Evolutionary conservation across 2,329 filamentous ascomycete genomes (phyloP).

Genomic region (Dactylellina haptotyla): DNA sequence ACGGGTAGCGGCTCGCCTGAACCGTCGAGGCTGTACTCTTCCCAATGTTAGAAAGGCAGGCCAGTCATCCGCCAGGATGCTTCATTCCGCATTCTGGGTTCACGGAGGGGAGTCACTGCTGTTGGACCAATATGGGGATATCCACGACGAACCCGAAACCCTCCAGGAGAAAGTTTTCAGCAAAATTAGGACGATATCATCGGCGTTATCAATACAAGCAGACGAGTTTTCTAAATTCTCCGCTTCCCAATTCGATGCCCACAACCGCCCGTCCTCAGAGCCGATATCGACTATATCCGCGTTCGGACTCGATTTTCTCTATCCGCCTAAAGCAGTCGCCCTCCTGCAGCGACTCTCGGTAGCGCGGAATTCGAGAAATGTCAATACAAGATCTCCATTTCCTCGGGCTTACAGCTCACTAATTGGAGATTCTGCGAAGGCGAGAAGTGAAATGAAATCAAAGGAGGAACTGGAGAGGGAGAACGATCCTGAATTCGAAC

Average conservation of each 20-base stretch:
- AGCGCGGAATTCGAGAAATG: slow-evolving; percentile 8
- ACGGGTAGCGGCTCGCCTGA: slow-evolving; percentile 65
- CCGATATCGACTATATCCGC: slow-evolving; percentile 12
- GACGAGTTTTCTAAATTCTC: slow-evolving; percentile 42
- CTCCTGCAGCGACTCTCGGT: slow-evolving; percentile 59
- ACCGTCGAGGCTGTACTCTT: slow-evolving; percentile 64
- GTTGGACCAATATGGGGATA: slow-evolving; percentile 9
- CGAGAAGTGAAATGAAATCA: slow-evolving; percentile 29
- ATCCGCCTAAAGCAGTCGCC: slow-evolving; percentile 61
- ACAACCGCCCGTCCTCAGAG: background rate
- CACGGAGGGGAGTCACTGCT: slow-evolving; percentile 65
- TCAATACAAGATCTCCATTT: slow-evolving; percentile 30
- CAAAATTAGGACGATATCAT: slow-evolving; percentile 33
- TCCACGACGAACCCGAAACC: slow-evolving; percentile 56
- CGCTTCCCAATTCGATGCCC: slow-evolving; percentile 9
- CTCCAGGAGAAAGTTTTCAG: slow-evolving; percentile 54
- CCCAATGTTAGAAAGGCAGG: slow-evolving; percentile 41
- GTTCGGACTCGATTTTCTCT: slow-evolving; percentile 61
- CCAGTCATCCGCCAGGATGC: slow-evolving; percentile 62
- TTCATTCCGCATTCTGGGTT: slow-evolving; percentile 69
- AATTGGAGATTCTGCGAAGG: slow-evolving; percentile 51
- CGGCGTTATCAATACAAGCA: slow-evolving; percentile 20
- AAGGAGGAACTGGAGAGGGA: slow-evolving; percentile 33
- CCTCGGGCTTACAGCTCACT: slow-evolving; percentile 60
- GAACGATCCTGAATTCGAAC: slow-evolving; percentile 32